These are phyloP conservation scores for Coprinopsis cinerea DNA, from an alignment of 768 basidiomycete species.

Conservation along the genomic window DNA sequence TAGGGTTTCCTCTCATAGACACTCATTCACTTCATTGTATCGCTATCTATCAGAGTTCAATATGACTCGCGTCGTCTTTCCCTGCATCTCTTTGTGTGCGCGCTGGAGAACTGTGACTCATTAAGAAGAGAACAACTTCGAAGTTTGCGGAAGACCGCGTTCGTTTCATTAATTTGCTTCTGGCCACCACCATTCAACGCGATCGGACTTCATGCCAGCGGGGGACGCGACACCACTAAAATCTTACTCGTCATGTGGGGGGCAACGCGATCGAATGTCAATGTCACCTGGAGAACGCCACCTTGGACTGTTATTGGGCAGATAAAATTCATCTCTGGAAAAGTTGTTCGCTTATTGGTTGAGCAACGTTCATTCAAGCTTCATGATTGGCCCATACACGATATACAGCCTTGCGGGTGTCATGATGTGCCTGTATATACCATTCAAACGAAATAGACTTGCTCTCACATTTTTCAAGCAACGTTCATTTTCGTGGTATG, in stretches of 20 bases:
- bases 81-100: not conserved
- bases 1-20: constrained; percentile 1
- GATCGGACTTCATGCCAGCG: not conserved
- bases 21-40: constrained; percentile 1
- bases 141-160: not conserved
- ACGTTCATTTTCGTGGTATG: too few species aligned
- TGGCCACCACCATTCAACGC: not conserved
- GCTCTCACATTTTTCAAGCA: too few species aligned
- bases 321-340: too few species aligned
- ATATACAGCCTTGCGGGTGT: too few species aligned
- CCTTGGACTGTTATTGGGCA: too few species aligned
- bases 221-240: too few species aligned
- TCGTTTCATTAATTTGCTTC: not conserved
- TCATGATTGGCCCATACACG: too few species aligned
- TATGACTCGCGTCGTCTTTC: not conserved
- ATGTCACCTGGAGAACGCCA: not conserved
- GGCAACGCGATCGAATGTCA: not conserved
- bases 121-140: not conserved
- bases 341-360: too few species aligned
- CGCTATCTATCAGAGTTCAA: not conserved
- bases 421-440: too few species aligned
- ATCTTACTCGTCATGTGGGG: not conserved
- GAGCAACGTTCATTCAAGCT: too few species aligned
- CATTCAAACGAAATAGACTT: too few species aligned
- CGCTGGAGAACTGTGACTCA: not conserved